Conservation (phyloP, 345 rosid genomes). For the Boechera retrofracta region DNA sequence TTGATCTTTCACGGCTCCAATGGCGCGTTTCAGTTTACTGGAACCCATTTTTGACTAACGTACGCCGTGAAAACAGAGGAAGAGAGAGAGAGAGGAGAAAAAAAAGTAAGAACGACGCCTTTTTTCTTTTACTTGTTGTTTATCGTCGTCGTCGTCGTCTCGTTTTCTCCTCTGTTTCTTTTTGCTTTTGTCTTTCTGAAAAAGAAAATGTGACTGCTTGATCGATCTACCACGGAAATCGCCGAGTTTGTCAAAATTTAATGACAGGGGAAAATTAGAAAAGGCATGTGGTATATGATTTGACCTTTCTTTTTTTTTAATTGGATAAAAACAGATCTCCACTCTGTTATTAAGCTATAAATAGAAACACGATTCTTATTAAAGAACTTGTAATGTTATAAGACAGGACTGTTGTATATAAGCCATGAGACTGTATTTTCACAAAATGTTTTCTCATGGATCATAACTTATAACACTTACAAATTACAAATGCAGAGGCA, state of each 20-base stretch:
- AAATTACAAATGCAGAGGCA: slow-evolving; percentile 15
- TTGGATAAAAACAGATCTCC: slow-evolving; percentile 37
- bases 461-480: slow-evolving; percentile 25
- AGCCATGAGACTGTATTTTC: slow-evolving; percentile 31
- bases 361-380: slow-evolving; percentile 36
- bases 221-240: slow-evolving; percentile 36
- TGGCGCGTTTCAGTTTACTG: slow-evolving; percentile 45
- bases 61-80: slow-evolving; percentile 23
- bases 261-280: slow-evolving; percentile 3
- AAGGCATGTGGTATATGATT: slow-evolving; percentile 26
- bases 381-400: slow-evolving; percentile 29
- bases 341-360: slow-evolving; percentile 33
- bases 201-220: slow-evolving; percentile 24
- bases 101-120: slow-evolving; percentile 29
- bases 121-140: slow-evolving; percentile 37
- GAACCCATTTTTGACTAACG: slow-evolving; percentile 33
- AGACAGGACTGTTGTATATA: slow-evolving; percentile 32
- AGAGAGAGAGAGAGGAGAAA: neutral
- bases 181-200: neutral
- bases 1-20: slow-evolving; percentile 56
- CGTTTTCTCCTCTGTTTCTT: slow-evolving; percentile 28
- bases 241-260: slow-evolving; percentile 41
- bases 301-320: slow-evolving; percentile 19
- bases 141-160: slow-evolving; percentile 26
- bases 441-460: slow-evolving; percentile 33